Base-by-base conservation (phyloP, 2,329 filamentous ascomycete species). In the Xylariomycetidae sp. region DNA sequence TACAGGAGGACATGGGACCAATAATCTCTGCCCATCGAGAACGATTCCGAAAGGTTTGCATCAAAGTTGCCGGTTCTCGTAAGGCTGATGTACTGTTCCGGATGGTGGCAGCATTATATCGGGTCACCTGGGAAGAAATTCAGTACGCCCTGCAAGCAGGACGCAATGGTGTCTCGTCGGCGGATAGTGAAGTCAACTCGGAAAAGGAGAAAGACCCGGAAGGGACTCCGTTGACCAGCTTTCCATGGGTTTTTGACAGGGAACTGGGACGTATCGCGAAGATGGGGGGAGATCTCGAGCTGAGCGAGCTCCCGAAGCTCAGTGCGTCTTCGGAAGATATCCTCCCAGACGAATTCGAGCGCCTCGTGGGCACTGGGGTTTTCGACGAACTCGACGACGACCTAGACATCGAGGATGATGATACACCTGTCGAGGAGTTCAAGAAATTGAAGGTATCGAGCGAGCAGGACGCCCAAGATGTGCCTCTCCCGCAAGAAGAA, bases 91-190 rank as follows among this genome's bases (percentile, higher is more conserved):
- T 67, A 7, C 56, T 96, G 2, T 80, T 76, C 4, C 80, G 75
- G 0, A 85, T 96, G 49, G 78, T 89, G 6, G 82, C 85, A 1
- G 89, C 88, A 28, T 92, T 95, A 79, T 98, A 98, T 59, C 77
- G 69, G 14, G 76, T 94, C 16, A 95, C 90, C 0, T 77, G 81
- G 23, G 69, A 82, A 33, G 80, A 94, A 52, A 71, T 85, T 19
- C 67, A 70, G 12, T 62, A 69, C 17, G 81, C 81, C 0, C 57
- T 82, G 4, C 58, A 65, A 14, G 72, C 79, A 46, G 52, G 38
- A 27, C 41, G 10, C 16, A 40, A 30, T 43, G 38, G 16, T 37
- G 45, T 9, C 61, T 48, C 1, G 61, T 58, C 41, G 49, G n/a
- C n/a, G n/a, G n/a, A n/a, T n/a, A n/a, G n/a, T n/a, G n/a, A n/a